Conservation (phyloP, 1,139 yeast genomes). For the Kluyveromyces sp. region DNA sequence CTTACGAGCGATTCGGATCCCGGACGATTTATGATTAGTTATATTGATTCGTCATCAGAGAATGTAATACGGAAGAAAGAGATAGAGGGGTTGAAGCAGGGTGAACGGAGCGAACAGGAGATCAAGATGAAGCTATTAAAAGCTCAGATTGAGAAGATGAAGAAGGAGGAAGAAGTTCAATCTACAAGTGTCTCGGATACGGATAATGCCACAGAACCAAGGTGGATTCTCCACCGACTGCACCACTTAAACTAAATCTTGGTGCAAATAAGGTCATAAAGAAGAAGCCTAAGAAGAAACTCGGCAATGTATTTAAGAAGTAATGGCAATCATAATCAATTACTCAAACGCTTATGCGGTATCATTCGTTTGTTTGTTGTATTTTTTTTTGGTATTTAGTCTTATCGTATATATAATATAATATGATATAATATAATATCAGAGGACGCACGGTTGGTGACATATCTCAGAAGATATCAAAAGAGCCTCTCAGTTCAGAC, state of each 20-base stretch:
- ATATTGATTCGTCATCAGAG: conserved; percentile 45
- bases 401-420: no score
- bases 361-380: not conserved
- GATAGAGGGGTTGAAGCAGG: conserved; percentile 32
- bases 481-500: conserved; percentile 10
- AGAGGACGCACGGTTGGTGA: not conserved
- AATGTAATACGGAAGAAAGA: conserved; percentile 34
- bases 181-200: conserved; percentile 10
- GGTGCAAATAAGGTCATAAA: conserved; percentile 11
- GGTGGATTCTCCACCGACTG: not conserved
- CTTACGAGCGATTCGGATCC: conserved; percentile 28
- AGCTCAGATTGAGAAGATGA: conserved; percentile 40
- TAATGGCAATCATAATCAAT: no score
- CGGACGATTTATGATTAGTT: conserved; percentile 40
- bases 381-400: no score
- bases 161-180: not conserved
- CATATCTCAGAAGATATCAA: conserved; percentile 5
- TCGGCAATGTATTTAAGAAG: conserved; percentile 6
- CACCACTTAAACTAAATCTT: not conserved
- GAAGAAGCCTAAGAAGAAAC: conserved; percentile 7
- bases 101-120: conserved; percentile 40
- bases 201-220: not conserved
- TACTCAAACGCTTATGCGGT: no score
- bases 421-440: no score
- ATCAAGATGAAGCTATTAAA: conserved; percentile 38